Percentiles rank a stretch among this genome's conserved stretches.
Evolutionary conservation across 306 rosid species (phyloP).

Genomic region (Fagus sylvatica): DNA sequence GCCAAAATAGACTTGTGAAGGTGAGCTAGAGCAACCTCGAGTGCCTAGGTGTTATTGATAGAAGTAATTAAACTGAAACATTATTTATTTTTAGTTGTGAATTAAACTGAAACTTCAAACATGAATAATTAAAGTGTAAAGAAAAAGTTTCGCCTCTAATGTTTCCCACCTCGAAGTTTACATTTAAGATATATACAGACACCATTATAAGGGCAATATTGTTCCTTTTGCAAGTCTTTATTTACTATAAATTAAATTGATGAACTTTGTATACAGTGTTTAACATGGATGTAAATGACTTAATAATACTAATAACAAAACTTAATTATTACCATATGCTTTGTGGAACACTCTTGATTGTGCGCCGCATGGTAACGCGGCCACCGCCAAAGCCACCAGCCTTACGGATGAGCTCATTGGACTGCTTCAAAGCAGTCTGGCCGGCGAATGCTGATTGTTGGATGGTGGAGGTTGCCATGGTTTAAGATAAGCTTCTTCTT

Average conservation of each 20-base stretch:
- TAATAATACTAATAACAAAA: background rate
- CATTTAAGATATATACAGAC: too few relatives aligned
- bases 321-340: slow-evolving; percentile 71
- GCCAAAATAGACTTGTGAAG: too few relatives aligned
- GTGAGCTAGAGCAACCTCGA: too few relatives aligned
- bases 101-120: too few relatives aligned
- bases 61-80: too few relatives aligned
- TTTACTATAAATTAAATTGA: background rate
- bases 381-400: slow-evolving; percentile 54
- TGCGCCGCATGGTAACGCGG: slow-evolving; percentile 82
- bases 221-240: too few relatives aligned
- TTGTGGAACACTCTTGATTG: slow-evolving; percentile 76
- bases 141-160: background rate
- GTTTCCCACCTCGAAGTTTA: too few relatives aligned
- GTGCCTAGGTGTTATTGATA: too few relatives aligned
- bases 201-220: too few relatives aligned
- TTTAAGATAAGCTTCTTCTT: slow-evolving; percentile 18
- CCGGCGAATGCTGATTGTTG: slow-evolving; percentile 90
- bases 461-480: slow-evolving; percentile 82
- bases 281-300: background rate
- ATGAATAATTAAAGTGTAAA: background rate
- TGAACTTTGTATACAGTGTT: background rate
- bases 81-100: too few relatives aligned
- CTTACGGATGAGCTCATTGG: slow-evolving; percentile 75
- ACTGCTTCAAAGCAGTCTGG: slow-evolving; percentile 73